Base-by-base conservation (phyloP, 2,329 filamentous ascomycete genomes). In the Tolypocladium album region DNA sequence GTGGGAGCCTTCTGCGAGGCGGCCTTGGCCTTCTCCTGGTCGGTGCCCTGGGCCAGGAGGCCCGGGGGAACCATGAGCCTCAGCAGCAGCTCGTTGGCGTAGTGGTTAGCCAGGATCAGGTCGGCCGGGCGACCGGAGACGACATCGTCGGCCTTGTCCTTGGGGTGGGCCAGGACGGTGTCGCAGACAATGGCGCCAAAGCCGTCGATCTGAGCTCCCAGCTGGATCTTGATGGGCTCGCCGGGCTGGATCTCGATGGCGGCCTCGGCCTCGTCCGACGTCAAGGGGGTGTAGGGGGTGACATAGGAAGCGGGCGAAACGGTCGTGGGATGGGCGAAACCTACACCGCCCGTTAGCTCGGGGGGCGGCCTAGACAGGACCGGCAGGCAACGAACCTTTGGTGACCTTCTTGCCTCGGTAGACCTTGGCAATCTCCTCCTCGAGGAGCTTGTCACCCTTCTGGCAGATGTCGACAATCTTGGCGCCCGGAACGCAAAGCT, bases 161-260 rank as follows among this genome's bases (percentile, higher is more conserved):
- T 80, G 64, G 82, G 74, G 56, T 81, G 80, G 58, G 95, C 88
- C 61, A 97, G 75, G 67, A 97, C 82, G 62, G 91, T 96, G 77
- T 97, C 89, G 78, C 94, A 97, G 68, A 97, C 90, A 72, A 99
- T 97, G 67, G 93, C 89, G 68, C 91, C 92, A 71, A 97, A 96
- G 59, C 94, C 94, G 78, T 97, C 91, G 65, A 99, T 97, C 79
- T 99, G 94, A 58, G 94, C 94, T 71, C 94, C 94, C n/a, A 99
- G 86, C 79, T 99, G 94, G 74, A 99, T 94, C 85, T 99, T 99
- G 78, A 96, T 84, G 63, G 90, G 79, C 79, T 99, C 94, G 63
- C 87, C 89, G 58, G 88, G 83, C 79, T 96, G 90, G 68, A 99
- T 82, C 70, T 87, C 86, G 56, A 83, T 81, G 61, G 82, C 84